Conservation (phyloP, 108 stramenopile species). For the Pelagomonas calceolata region DNA sequence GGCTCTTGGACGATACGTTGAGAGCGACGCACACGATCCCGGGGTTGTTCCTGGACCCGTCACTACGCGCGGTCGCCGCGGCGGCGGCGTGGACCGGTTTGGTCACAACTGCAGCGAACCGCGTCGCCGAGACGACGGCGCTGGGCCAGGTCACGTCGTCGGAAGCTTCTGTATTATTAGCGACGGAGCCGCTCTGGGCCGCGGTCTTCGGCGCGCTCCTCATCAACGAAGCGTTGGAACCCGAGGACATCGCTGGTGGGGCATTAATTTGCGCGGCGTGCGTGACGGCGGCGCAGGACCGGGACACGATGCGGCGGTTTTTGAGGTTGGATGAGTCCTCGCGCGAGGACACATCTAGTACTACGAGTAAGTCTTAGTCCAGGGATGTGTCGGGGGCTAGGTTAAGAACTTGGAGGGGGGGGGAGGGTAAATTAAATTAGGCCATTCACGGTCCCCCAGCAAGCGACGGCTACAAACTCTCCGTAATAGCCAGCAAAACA, state of each 20-base stretch:
- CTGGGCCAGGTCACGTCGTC: constrained; percentile 38
- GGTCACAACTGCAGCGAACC: constrained; percentile 44
- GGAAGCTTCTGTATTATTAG: constrained; percentile 57
- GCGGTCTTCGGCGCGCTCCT: constrained; percentile 44
- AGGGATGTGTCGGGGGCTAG: too few species aligned
- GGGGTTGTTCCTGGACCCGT: constrained; percentile 28
- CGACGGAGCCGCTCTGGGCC: constrained; percentile 63
- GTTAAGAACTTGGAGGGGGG: too few species aligned
- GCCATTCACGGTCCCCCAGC: too few species aligned
- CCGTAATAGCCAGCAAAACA: too few species aligned
- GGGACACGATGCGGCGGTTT: background rate
- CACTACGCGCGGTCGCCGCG: constrained; percentile 29
- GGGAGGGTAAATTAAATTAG: too few species aligned
- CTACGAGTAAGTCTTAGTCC: too few species aligned
- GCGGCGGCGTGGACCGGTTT: constrained; percentile 52
- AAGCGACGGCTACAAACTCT: too few species aligned
- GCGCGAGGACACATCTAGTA: too few species aligned
- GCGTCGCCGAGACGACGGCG: constrained; percentile 46
- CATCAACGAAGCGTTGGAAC: constrained; percentile 32
- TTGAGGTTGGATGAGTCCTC: too few species aligned
- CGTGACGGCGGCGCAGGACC: constrained; percentile 27
- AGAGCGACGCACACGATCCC: constrained; percentile 34
- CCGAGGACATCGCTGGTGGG: constrained; percentile 40
- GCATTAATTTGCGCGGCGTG: constrained; percentile 46
- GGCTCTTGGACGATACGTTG: constrained; percentile 30